Base-by-base conservation (phyloP, 805 yeast species). In the Zygoascus ofunaensis region DNA sequence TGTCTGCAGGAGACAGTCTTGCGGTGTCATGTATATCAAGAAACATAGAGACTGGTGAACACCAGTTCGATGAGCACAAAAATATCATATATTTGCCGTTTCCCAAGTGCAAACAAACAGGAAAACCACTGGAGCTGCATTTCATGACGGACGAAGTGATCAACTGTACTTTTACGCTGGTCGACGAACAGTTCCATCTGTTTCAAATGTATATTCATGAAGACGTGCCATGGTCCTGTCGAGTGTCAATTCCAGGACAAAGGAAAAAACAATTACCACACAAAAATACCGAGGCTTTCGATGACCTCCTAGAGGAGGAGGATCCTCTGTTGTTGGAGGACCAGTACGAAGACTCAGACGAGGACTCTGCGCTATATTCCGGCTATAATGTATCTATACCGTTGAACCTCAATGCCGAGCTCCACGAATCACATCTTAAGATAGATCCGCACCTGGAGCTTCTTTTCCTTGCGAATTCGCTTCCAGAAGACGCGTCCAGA, bases 201-300 rank as follows among this genome's bases (percentile, higher is more conserved):
- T 80, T 83, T 60, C 90, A 83, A 63, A 65, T 82, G 39, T 82
- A 82, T 57, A 65, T 83, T 36, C 92, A 83, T 59, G 82, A 82
- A 57, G 92, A 83, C 58, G 78, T 74, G 5, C 92, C 92, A 23
- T 76, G 79, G 56, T 72, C 82, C 39, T 83, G 92, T 59, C 66
- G 81, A 23, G 41, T 21, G 19, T 23, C 41, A 3, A 20, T 37
- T 22, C 30, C 30, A 23, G 21, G 4, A 21, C 17, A 19, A 21
- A 37, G 15, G 10, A 26, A 23, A 3, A 23, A 15, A 3, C 20
- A 30, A 14, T 3, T 24, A 4, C 30, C 30, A 8, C 10, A 8
- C 7, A 26, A 26, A 8, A 7, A 7, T 26, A 26, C 30, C 30
- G n/a, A n/a, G n/a, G n/a, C n/a, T n/a, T n/a, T n/a, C n/a, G n/a